Conservation (phyloP, 345 rosid species). For the Pistacia integerrima region DNA sequence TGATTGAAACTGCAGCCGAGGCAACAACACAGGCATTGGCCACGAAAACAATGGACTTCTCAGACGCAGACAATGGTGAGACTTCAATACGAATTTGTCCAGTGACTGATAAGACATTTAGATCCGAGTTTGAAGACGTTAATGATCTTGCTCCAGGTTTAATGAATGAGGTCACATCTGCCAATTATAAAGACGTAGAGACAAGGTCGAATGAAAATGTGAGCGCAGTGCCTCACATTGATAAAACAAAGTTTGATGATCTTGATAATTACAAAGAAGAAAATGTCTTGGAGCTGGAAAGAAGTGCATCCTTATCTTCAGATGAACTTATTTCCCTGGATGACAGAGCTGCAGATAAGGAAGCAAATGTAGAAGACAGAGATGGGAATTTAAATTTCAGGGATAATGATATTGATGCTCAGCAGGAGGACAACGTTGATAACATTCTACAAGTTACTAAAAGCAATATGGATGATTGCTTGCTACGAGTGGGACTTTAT, state of each 20-base stretch:
- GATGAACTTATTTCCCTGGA: background rate
- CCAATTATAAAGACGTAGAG: background rate
- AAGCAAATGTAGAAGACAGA: background rate
- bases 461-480: background rate
- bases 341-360: background rate
- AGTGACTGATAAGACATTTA: background rate
- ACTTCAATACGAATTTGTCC: background rate
- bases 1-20: background rate
- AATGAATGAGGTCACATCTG: background rate
- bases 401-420: background rate
- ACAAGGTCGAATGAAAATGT: background rate
- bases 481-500: background rate
- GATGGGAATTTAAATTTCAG: constrained; percentile 6
- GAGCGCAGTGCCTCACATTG: background rate
- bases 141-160: background rate
- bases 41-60: background rate
- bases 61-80: background rate
- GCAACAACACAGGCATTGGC: background rate
- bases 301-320: background rate
- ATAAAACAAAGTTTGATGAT: constrained; percentile 7
- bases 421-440: background rate
- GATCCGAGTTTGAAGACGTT: background rate
- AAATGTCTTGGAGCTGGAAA: constrained; percentile 6
- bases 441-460: background rate
- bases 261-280: constrained; percentile 1